phyloP scores from a whole-genome alignment of 2,329 filamentous ascomycete genomes.

The Phaeosphaeria sp. region DNA sequence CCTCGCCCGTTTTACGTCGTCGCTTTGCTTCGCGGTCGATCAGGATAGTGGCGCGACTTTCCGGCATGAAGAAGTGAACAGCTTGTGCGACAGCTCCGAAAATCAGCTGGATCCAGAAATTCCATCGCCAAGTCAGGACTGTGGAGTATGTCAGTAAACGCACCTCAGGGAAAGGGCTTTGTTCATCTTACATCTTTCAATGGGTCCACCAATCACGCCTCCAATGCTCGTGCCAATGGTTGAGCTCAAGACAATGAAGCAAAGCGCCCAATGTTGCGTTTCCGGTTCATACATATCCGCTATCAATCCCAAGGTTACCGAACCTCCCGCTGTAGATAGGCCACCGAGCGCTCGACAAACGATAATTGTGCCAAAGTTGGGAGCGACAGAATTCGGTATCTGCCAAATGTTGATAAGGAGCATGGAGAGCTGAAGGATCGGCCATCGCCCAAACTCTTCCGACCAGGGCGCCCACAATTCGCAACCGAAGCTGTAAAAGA shows the following conservation, averaged over 20 bases:
- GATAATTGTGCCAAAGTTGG: slow-evolving; percentile 71
- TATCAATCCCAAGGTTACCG: slow-evolving; percentile 68
- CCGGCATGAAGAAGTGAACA: slow-evolving; percentile 72
- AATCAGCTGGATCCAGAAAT: slow-evolving; percentile 84
- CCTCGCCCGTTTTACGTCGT: slow-evolving; percentile 66
- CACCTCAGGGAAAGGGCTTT: slow-evolving; percentile 43
- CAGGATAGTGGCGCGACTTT: slow-evolving; percentile 76
- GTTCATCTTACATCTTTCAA: slow-evolving; percentile 49
- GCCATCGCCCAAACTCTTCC: slow-evolving; percentile 71
- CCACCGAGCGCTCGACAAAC: slow-evolving; percentile 60
- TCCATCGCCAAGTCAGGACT: slow-evolving; percentile 69
- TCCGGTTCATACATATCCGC: slow-evolving; percentile 67
- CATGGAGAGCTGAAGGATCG: slow-evolving; percentile 61
- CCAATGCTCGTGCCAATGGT: slow-evolving; percentile 77
- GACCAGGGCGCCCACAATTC: slow-evolving; percentile 51
- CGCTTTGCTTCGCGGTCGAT: slow-evolving; percentile 79
- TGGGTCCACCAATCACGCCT: slow-evolving; percentile 68
- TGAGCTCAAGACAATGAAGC: slow-evolving; percentile 58
- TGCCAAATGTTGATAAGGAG: slow-evolving; percentile 68
- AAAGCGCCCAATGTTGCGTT: slow-evolving; percentile 65
- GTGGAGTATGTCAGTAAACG: slow-evolving; percentile 62
- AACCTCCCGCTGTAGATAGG: slow-evolving; percentile 64
- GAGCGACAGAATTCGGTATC: slow-evolving; percentile 67
- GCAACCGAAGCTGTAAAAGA: slow-evolving; percentile 83
- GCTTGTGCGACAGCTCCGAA: slow-evolving; percentile 73